phyloP scores from a whole-genome alignment of 2,329 filamentous ascomycete species.

The Myriosclerotinia curreyana region DNA sequence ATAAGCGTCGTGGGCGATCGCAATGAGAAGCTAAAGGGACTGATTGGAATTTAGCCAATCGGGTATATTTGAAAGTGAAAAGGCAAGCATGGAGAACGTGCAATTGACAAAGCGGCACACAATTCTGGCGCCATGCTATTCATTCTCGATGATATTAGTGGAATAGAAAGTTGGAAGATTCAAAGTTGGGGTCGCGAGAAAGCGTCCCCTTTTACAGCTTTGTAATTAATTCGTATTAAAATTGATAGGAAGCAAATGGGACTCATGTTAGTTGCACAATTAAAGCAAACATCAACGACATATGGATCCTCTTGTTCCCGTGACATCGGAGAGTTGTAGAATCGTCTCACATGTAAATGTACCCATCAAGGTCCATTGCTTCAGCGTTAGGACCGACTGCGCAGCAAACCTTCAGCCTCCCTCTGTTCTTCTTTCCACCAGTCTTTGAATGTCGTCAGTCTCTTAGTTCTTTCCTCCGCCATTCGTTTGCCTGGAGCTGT shows the following conservation, averaged over 20 bases:
- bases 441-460: conserved; percentile 51
- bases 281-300: not conserved
- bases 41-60: conserved; percentile 25
- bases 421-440: conserved; percentile 57
- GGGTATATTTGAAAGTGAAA: conserved; percentile 24
- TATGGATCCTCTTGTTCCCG: not conserved
- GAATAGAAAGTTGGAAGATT: conserved; percentile 2
- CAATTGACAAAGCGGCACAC: conserved; percentile 26
- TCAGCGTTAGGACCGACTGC: conserved; percentile 12
- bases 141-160: conserved; percentile 21
- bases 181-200: not conserved
- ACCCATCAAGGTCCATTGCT: conserved; percentile 2
- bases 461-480: conserved; percentile 52
- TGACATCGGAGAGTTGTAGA: not conserved
- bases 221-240: not conserved
- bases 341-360: not conserved
- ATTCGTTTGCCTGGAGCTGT: conserved; percentile 53
- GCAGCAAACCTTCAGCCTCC: conserved; percentile 34
- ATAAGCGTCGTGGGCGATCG: not conserved
- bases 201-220: not conserved
- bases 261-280: not conserved
- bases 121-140: conserved; percentile 28
- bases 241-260: not conserved
- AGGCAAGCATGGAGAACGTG: conserved; percentile 24
- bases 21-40: conserved; percentile 15